A percentile compares a stretch with the other conserved stretches of the same genome.
phyloP scores from a whole-genome alignment of 192 early-diverging fungal species.

The Coemansia sp. region DNA sequence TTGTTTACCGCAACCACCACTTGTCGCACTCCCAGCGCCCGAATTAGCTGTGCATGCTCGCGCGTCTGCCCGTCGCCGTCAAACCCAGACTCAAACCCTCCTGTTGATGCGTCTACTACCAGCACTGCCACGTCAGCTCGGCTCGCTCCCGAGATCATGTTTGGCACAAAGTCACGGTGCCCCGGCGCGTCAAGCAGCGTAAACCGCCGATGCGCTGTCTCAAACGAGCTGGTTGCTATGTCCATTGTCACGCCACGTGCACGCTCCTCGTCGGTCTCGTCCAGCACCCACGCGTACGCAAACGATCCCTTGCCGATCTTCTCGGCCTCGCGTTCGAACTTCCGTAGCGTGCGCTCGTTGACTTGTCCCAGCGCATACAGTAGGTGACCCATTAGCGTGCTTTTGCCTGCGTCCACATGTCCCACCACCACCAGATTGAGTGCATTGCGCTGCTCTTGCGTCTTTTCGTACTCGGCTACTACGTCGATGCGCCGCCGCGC shows the following conservation, averaged over 20 bases:
- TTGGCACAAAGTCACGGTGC: constrained; percentile 98
- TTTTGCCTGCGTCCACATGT: constrained; percentile 96
- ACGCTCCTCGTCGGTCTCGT: constrained; percentile 92
- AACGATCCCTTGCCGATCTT: constrained; percentile 95
- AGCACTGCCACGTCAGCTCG: constrained; percentile 93
- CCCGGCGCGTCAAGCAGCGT: constrained; percentile 96
- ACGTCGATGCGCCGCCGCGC: constrained; percentile 36
- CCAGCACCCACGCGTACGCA: constrained; percentile 96
- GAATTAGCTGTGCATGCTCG: constrained; percentile 90
- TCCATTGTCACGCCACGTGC: constrained; percentile 94
- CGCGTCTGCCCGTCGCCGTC: constrained; percentile 92
- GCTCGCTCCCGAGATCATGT: constrained; percentile 94
- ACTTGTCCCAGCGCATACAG: constrained; percentile 71
- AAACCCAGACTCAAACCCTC: constrained; percentile 96
- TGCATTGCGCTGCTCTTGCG: constrained; percentile 56
- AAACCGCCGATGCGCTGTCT: constrained; percentile 73
- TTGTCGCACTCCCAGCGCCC: constrained; percentile 90
- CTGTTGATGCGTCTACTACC: constrained; percentile 83
- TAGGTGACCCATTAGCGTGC: constrained; percentile 82
- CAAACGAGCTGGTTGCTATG: constrained; percentile 86
- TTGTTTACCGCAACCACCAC: constrained; percentile 96
- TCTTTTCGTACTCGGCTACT: constrained; percentile 38
- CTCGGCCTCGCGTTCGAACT: constrained; percentile 87
- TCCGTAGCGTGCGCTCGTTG: constrained; percentile 81
- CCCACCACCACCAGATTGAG: constrained; percentile 81